A percentile compares a stretch with the other conserved stretches of the same genome.
phyloP scores from a whole-genome alignment of 1,284 basidiomycete species.

The Afroboletus lepidellus region DNA sequence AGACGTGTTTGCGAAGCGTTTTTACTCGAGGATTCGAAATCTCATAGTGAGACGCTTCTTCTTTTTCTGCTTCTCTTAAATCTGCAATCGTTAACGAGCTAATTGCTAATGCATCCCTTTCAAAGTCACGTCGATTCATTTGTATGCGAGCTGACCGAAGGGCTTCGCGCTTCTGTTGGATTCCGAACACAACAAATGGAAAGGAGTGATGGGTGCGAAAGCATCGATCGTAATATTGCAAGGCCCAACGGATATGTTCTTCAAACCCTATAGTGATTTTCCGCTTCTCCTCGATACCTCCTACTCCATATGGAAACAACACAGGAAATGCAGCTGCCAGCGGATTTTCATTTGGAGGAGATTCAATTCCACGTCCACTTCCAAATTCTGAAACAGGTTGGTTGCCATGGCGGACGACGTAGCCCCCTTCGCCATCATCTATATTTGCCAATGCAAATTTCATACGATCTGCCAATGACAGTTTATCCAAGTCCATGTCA shows the following conservation, averaged over 20 bases:
- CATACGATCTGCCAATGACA: not conserved
- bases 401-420: not conserved
- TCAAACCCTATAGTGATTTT: not conserved
- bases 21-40: conserved; percentile 15
- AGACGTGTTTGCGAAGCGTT: conserved; percentile 10
- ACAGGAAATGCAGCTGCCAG: not conserved
- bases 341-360: not conserved
- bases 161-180: conserved; percentile 15
- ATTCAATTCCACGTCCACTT: not conserved
- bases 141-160: conserved; percentile 18
- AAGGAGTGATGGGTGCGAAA: conserved; percentile 13
- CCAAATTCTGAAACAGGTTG: not conserved
- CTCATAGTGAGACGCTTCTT: conserved; percentile 10
- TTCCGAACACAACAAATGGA: conserved; percentile 16
- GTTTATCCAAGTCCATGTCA: not conserved
- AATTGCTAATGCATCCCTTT: conserved; percentile 9
- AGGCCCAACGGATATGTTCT: not conserved
- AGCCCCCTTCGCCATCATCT: not conserved
- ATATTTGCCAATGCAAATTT: not conserved
- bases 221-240: not conserved
- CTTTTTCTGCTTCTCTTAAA: conserved; percentile 14
- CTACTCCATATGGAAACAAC: not conserved
- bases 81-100: conserved; percentile 9
- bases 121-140: conserved; percentile 16
- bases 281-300: not conserved